These are phyloP conservation scores for Fusarium sarcochroum DNA, from an alignment of 2,329 filamentous ascomycete species.

Conservation along the genomic window DNA sequence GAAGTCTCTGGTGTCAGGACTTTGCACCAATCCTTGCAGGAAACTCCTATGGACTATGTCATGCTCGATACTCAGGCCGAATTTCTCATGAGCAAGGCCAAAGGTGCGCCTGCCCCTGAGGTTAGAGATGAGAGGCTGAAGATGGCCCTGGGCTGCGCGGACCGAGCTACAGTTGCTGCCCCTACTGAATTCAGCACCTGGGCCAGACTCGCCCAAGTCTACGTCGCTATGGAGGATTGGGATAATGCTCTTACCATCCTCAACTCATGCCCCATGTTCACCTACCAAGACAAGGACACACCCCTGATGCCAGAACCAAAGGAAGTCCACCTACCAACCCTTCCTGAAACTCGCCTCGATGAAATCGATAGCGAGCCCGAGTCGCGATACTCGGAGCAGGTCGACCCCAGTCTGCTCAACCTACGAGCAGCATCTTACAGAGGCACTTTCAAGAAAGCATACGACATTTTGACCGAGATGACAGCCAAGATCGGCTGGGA, in stretches of 20 bases:
- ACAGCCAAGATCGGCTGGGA: slow-evolving; percentile 98
- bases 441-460: slow-evolving; percentile 95
- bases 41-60: slow-evolving; percentile 97
- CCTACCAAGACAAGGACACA: slow-evolving; percentile 97
- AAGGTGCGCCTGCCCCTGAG: slow-evolving; percentile 66
- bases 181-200: slow-evolving; percentile 98
- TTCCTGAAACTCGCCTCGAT: slow-evolving; percentile 90
- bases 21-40: slow-evolving; percentile 88
- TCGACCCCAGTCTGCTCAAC: slow-evolving; percentile 88
- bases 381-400: slow-evolving; percentile 83
- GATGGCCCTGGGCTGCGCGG: slow-evolving; percentile 92
- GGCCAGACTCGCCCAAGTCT: slow-evolving; percentile 93
- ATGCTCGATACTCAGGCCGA: slow-evolving; percentile 95
- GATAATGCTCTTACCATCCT: slow-evolving; percentile 94
- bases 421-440: slow-evolving; percentile 91
- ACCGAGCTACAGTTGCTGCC: slow-evolving; percentile 93
- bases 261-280: slow-evolving; percentile 99
- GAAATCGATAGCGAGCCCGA: slow-evolving; percentile 95
- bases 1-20: slow-evolving; percentile 95
- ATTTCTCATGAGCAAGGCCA: slow-evolving; percentile 89
- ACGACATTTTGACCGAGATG: slow-evolving; percentile 94
- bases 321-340: slow-evolving; percentile 86
- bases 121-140: slow-evolving; percentile 77
- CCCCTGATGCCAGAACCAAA: slow-evolving; percentile 94
- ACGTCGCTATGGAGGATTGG: slow-evolving; percentile 95